phyloP scores from a whole-genome alignment of 2,329 filamentous ascomycete genomes.

The Aspergillus pseudotamarii region DNA sequence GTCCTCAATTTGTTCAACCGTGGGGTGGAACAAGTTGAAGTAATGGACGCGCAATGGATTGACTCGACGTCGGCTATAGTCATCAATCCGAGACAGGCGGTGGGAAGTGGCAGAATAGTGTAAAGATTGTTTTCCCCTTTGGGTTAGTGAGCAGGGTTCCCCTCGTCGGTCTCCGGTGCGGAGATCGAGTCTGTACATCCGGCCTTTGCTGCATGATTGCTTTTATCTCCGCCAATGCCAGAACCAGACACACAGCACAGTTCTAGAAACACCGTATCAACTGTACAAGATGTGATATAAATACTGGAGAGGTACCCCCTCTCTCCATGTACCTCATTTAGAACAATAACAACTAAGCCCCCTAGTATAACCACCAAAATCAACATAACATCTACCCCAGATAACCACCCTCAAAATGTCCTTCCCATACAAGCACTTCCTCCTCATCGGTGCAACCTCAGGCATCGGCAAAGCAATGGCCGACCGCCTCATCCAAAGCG shows the following conservation, averaged over 20 bases:
- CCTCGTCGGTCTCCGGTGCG: not conserved
- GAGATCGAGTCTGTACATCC: not conserved
- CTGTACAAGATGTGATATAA: not conserved
- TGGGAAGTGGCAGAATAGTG: not conserved
- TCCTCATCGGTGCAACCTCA: conserved; percentile 58
- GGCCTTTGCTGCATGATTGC: no score
- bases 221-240: no score
- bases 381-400: not conserved
- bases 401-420: conserved; percentile 41
- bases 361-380: not conserved
- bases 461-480: conserved; percentile 57
- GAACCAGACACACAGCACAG: no score
- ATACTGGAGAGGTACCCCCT: not conserved
- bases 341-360: not conserved
- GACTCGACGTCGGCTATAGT: not conserved
- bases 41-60: not conserved
- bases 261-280: no score
- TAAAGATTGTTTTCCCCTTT: not conserved
- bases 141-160: not conserved
- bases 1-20: not conserved
- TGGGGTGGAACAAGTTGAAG: not conserved
- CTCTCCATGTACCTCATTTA: not conserved
- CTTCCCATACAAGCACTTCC: conserved; percentile 59
- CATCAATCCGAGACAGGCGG: not conserved
- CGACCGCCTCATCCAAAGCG: conserved; percentile 50